Base-by-base conservation (phyloP, 441 rosid species). In the Hura crepitans region DNA sequence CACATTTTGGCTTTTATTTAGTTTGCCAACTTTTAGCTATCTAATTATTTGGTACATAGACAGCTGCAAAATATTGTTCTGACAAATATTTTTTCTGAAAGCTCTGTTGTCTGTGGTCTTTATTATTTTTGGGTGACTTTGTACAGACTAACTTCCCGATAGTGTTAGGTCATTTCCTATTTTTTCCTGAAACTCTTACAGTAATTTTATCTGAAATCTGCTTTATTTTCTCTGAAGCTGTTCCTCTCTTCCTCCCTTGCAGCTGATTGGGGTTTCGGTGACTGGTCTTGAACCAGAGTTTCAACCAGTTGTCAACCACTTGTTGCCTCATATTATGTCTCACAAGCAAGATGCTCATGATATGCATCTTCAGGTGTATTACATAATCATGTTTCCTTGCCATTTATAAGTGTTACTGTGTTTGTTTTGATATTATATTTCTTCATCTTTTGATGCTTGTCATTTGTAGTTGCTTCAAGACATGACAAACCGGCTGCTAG, bases 221-320 rank as follows among this genome's bases (percentile, higher is more conserved):
- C 75, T 49, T 69, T 43, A 30, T 55, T 71, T 59, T 46, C 27
- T 35, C 51, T 68, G 20, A 77, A 65, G 35, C 33, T 58, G 66
- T 72, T 50, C 12, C 54, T 9, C 66, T 65, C 23, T 57, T 73
- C 61, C 43, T 79, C 50, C 62, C 68, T 78, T 64, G 65, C 84
- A 91, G 97, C 84, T 91, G 78, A 89, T 91, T 65, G 97, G 97
- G 75, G 85, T 89, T 77, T 78, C 88, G 9, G 85, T 89, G 54
- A 49, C 84, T 76, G 87, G 93, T 71, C 96, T 91, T 72, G 95
- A 87, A 69, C 91, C 91, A n/a, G 97, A 89, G 80, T 91, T 91
- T 76, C 97, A 89, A 74, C 96, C 95, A 39, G 93, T 91, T 70
- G 86, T 91, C 46, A 88, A 78, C 84, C 91, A 89, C 76, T 75